Base-by-base conservation (phyloP, 2,329 filamentous ascomycete species). In the Fusarium camptoceras region DNA sequence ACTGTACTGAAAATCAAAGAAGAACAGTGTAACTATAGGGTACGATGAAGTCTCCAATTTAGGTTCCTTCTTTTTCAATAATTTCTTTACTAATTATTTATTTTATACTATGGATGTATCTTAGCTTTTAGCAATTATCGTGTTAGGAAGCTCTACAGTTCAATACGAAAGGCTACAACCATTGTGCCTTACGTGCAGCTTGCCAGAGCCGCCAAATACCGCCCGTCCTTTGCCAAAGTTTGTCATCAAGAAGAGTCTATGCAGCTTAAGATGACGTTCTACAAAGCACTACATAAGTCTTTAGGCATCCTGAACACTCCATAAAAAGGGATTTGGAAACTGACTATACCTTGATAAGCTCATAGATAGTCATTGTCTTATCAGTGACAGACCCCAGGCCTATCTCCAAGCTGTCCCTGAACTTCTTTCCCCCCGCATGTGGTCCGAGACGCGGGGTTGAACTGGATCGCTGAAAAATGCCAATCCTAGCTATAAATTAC, bases 81-180 rank as follows among this genome's bases (percentile, higher is more conserved):
- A 3, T 5, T 5, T 16, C 4, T 31, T 16, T 5, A 1, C 3
- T 5, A 16, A 31, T 8, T 8, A 16, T 8, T 16, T 8, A 16
- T 5, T 31, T 31, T 8, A 8, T 31, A 16, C 15, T 16, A 2
- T 7, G 8, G 12, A 2, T 15, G 8, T 15, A 31, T 8, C 8
- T 7, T 1, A 8, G 14, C 3, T 5, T 16, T 16, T 0, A 5
- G 6, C 4, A 15, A 3, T 15, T 14, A 1, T 15, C 2, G 4
- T 31, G 8, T 4, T 8, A 8, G 14, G 14, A 1, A 31, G 30
- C 30, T 31, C 7, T 16, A 7, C 30, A 16, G 3, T 31, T 31
- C 7, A 4, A 31, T 8, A 7, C 0, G 7, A 31, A 3, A 16
- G 7, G 2, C 6, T 8, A 7, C 15, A 3, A 8, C 2, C 1